Conservation (phyloP, 805 yeast species). For the Metschnikowia borealis region DNA sequence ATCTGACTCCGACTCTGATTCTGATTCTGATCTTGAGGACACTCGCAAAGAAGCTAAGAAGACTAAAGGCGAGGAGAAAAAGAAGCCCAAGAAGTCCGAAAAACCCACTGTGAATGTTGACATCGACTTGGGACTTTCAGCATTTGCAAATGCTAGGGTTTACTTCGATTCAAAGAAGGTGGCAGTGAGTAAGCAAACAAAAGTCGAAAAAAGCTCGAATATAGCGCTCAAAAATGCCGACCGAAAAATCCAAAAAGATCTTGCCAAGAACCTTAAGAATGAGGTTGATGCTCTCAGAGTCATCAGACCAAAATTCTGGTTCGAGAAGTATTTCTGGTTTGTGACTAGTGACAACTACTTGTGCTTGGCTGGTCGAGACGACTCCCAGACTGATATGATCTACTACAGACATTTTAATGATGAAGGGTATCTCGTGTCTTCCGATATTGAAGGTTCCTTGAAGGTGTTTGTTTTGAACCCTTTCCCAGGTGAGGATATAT, state of each 20-base stretch:
- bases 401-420: slow-evolving; percentile 72
- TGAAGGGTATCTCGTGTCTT: slow-evolving; percentile 67
- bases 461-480: slow-evolving; percentile 83
- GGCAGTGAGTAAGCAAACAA: slow-evolving; percentile 73
- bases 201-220: slow-evolving; percentile 72
- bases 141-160: slow-evolving; percentile 82
- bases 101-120: slow-evolving; percentile 43
- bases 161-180: slow-evolving; percentile 74
- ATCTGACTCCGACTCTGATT: slow-evolving; percentile 29
- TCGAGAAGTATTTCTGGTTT: slow-evolving; percentile 94
- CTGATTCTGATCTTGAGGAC: slow-evolving; percentile 19
- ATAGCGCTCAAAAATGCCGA: slow-evolving; percentile 83
- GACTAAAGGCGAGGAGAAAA: slow-evolving; percentile 12
- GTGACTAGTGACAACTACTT: slow-evolving; percentile 85
- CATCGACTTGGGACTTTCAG: slow-evolving; percentile 67
- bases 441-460: slow-evolving; percentile 70
- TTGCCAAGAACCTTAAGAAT: slow-evolving; percentile 57
- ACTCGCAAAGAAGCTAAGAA: slow-evolving; percentile 11
- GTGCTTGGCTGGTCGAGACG: slow-evolving; percentile 83
- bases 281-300: slow-evolving; percentile 50
- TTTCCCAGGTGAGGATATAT: slow-evolving; percentile 60
- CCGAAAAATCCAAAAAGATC: slow-evolving; percentile 66
- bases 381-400: slow-evolving; percentile 71
- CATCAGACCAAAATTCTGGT: slow-evolving; percentile 76
- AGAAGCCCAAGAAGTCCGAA: slow-evolving; percentile 7